These are phyloP conservation scores for Straminergon stramineum DNA, from an alignment of 225 moss, liverwort and hornwort species.

Conservation along the genomic window DNA sequence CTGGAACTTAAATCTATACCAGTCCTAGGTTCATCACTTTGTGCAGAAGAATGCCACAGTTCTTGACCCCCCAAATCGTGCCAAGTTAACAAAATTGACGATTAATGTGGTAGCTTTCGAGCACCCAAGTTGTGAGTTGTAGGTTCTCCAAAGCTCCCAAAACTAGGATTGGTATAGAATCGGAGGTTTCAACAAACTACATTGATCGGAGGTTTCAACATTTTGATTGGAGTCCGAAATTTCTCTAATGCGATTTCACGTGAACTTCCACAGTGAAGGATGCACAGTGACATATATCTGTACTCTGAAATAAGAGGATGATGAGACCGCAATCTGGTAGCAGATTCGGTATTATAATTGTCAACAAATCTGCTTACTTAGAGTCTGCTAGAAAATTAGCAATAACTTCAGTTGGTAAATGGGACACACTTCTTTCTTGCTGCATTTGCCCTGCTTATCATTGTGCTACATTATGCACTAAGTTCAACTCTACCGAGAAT, in stretches of 20 bases:
- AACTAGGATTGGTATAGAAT: background rate
- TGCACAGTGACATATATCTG: background rate
- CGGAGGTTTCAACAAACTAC: background rate
- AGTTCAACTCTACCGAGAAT: background rate
- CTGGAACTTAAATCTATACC: background rate
- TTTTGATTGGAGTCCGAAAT: too few species aligned
- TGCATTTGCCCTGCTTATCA: background rate
- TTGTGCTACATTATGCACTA: background rate
- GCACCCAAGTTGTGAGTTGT: too few species aligned
- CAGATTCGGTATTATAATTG: conserved; percentile 50
- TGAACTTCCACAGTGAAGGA: background rate
- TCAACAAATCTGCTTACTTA: background rate
- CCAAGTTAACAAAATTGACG: too few species aligned
- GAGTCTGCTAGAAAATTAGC: background rate
- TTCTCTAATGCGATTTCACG: too few species aligned
- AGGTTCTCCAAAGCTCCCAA: background rate
- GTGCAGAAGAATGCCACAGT: background rate
- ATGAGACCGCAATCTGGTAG: conserved; percentile 50
- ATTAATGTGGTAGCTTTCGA: background rate
- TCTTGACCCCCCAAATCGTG: background rate
- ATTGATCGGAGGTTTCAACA: background rate
- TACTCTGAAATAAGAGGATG: background rate
- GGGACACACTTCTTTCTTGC: background rate
- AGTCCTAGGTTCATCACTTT: background rate
- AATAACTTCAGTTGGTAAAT: background rate